These are phyloP conservation scores for Saprolegnia parasitica DNA, from an alignment of 352 stramenopile genomes.

Conservation along the genomic window DNA sequence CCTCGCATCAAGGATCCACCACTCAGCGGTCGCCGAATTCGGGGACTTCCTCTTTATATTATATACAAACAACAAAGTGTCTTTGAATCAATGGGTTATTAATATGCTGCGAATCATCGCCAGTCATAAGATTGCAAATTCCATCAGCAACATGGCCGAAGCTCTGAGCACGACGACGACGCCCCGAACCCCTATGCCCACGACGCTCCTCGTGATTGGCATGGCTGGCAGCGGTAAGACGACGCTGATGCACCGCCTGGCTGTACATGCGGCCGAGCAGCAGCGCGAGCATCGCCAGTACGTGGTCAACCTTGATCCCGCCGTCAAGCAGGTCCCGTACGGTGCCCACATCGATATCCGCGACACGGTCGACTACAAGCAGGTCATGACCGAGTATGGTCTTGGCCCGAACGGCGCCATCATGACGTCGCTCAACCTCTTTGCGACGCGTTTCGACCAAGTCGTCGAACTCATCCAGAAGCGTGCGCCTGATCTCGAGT, in stretches of 20 bases:
- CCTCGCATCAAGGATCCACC: neutral
- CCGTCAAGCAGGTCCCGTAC: conserved; percentile 94
- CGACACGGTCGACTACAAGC: conserved; percentile 99
- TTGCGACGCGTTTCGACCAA: conserved; percentile 99
- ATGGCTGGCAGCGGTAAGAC: conserved; percentile 97
- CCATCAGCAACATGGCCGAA: conserved; percentile 2
- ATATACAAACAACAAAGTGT: neutral
- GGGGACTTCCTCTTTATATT: neutral
- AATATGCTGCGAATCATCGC: neutral
- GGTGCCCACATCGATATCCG: conserved; percentile 98
- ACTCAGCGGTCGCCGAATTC: neutral
- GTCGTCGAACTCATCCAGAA: conserved; percentile 94
- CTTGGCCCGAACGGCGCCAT: conserved; percentile 98
- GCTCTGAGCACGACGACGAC: neutral
- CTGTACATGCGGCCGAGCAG: conserved; percentile 60
- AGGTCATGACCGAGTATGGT: conserved; percentile 97
- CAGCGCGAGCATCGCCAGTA: conserved; percentile 79
- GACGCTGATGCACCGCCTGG: conserved; percentile 88
- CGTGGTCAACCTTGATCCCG: conserved; percentile 98
- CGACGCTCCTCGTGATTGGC: conserved; percentile 87
- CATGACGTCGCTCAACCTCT: conserved; percentile 99
- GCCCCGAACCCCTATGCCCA: conserved; percentile 40
- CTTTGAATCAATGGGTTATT: neutral
- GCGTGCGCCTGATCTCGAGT: conserved; percentile 78
- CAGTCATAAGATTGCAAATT: conserved; percentile 1